Base-by-base conservation (phyloP, 2,329 filamentous ascomycete species). In the Sclerotinia glacialis region DNA sequence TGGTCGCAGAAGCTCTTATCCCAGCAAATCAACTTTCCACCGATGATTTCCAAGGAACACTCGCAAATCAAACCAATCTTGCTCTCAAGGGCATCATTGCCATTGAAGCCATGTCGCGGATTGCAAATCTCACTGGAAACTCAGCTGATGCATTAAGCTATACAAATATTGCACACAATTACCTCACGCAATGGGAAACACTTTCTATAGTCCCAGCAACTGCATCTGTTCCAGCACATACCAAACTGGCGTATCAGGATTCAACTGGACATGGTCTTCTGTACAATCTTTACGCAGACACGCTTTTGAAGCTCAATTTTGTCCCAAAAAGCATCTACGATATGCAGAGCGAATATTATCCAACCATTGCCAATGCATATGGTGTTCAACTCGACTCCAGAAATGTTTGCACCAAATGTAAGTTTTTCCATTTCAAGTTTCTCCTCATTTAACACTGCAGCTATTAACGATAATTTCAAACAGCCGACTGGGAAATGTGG, bases 221-320 rank as follows among this genome's bases (percentile, higher is more conserved):
- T 21, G 46, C 40, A 65, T 84, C 86, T 5, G 80, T 72, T 44
- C 79, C 78, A 7, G 80, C 87, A 0, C 91, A 95, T 77, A 88
- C 90, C 23, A 93, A 92, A 73, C 82, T 96, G 6, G 86, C 89
- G 18, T 97, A 97, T 78, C 84, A 92, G 75, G 88, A 90, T 82
- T 69, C 68, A 0, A 71, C 72, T 64, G 81, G 80, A 31, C 79
- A 83, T 72, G 73, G 72, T 70, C 54, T 65, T 2, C 83, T 96
- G 40, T 96, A 96, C 80, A 95, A 93, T 75, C 83, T 96, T 46
- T 97, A 92, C 78, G 86, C 89, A 12, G 92, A 96, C 78, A 86
- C 85, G 42, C 82, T 94, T 46, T 85, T 96, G 8, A 89, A 86
- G 74, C 92, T 96, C 78, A 84, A 90, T 64, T 80, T 96, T 75